These are phyloP conservation scores for Aspergillus sp. DNA, from an alignment of 2,329 filamentous ascomycete species.

Conservation along the genomic window DNA sequence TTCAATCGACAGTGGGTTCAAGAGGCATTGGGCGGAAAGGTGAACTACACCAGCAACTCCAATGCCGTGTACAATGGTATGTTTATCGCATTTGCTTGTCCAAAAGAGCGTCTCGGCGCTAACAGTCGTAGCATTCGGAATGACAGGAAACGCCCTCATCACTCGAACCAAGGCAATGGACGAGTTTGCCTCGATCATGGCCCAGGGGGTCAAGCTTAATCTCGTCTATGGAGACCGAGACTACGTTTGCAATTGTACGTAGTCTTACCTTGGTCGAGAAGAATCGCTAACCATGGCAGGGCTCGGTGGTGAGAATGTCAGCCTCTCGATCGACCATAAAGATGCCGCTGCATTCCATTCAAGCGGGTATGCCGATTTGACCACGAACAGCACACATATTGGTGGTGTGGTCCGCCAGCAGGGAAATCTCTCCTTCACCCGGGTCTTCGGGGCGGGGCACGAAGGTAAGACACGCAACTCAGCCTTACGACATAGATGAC, in stretches of 20 bases:
- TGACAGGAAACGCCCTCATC: conserved; percentile 11
- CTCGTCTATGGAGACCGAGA: conserved; percentile 12
- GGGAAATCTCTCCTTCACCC: conserved; percentile 9
- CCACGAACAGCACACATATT: not conserved
- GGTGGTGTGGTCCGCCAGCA: conserved; percentile 10
- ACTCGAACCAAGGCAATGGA: conserved; percentile 5
- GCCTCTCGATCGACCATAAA: conserved; percentile 7
- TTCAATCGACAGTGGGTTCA: not conserved
- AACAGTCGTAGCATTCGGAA: not conserved
- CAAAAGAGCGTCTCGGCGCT: too few relatives aligned
- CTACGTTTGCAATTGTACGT: conserved; percentile 14
- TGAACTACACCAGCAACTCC: not conserved
- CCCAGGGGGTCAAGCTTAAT: conserved; percentile 4
- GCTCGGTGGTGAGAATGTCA: conserved; percentile 12
- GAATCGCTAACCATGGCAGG: not conserved
- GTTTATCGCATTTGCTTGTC: not conserved
- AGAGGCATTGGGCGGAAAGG: not conserved
- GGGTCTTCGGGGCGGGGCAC: conserved; percentile 9
- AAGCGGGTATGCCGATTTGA: conserved; percentile 3
- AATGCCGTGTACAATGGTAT: not conserved
- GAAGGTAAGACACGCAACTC: not conserved
- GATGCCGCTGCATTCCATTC: not conserved
- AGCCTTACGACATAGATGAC: too few relatives aligned
- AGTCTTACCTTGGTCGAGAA: too few relatives aligned
- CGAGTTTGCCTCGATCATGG: conserved; percentile 10